These are phyloP conservation scores for Capillidium heterosporum DNA, from an alignment of 371 early-diverging fungal genomes.

Conservation along the genomic window DNA sequence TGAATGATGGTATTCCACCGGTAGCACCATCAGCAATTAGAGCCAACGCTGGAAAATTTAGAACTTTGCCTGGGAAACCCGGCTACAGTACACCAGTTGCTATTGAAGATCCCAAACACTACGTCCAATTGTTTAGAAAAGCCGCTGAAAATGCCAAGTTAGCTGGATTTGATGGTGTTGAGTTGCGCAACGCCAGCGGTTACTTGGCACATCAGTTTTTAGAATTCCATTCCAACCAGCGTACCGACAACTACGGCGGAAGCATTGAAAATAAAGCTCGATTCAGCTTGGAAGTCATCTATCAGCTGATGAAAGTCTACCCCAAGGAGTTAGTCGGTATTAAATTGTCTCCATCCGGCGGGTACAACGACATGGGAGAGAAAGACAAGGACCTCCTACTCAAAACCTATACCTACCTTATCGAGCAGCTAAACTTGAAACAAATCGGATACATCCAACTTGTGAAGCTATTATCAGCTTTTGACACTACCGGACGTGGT, in stretches of 20 bases:
- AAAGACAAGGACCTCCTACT: background rate
- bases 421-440: background rate
- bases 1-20: background rate
- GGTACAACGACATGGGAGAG: conserved; percentile 39
- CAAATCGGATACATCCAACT: background rate
- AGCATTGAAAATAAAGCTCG: conserved; percentile 26
- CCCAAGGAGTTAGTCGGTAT: conserved; percentile 44
- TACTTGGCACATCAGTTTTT: conserved; percentile 39
- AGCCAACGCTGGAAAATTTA: background rate
- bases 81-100: background rate
- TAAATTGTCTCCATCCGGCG: conserved; percentile 27
- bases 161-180: conserved; percentile 43
- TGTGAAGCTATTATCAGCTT: background rate
- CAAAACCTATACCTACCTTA: background rate
- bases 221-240: conserved; percentile 20
- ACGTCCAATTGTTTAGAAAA: background rate
- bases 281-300: conserved; percentile 19
- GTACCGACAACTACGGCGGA: conserved; percentile 41
- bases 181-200: conserved; percentile 45
- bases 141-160: background rate
- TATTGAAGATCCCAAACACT: background rate
- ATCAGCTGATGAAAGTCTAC: conserved; percentile 58
- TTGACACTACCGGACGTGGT: background rate
- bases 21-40: background rate
- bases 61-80: background rate